Evolutionary conservation across 176 grass and related monocot species (phyloP), one percentile per base, ranked within the genome.

Genomic region (Canna indica): DNA sequence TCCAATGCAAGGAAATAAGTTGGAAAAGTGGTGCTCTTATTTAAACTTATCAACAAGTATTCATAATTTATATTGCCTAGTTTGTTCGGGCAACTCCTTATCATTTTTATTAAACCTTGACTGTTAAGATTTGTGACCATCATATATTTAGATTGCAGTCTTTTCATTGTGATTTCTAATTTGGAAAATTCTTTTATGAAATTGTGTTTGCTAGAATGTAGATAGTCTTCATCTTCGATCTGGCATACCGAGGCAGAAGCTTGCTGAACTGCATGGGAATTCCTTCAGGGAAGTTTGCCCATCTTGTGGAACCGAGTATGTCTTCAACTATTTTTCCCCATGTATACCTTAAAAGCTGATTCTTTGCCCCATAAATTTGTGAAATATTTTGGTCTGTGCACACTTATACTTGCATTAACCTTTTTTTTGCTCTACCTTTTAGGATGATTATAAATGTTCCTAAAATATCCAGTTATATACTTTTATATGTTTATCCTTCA

Each of bases 141-240:
- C 27, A 22, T 61, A 61, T 61, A 15, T 16, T 9, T 30, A 9
- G 13, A 61, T 13, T 62, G 15, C 13, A 0, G 27, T 3, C 3
- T 62, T 62, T 27, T 68, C 1, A 70, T 70, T 48, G 6, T 33
- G 27, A 52, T 9, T 48, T 31, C 36, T 16, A 69, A 22, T 29
- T 18, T 48, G 12, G 20, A 46, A 17, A 31, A 34, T 10, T 39
- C 7, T 48, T 20, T 31, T 72, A 10, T 44, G 27, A 34, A 64
- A 26, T 32, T 56, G 28, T 73, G 15, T 79, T 76, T 83, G 60
- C 75, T 81, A 96, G 88, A 96, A 96, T 77, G 86, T 96, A 52
- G 93, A 96, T 75, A 91, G 88, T 75, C 77, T 96, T 83, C 93
- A 96, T 90, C 81, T 96, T 20, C 88, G 93, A 65, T 96, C 88